phyloP scores from a whole-genome alignment of 768 basidiomycete species.

The Rhodosporidiobolus sp. region DNA sequence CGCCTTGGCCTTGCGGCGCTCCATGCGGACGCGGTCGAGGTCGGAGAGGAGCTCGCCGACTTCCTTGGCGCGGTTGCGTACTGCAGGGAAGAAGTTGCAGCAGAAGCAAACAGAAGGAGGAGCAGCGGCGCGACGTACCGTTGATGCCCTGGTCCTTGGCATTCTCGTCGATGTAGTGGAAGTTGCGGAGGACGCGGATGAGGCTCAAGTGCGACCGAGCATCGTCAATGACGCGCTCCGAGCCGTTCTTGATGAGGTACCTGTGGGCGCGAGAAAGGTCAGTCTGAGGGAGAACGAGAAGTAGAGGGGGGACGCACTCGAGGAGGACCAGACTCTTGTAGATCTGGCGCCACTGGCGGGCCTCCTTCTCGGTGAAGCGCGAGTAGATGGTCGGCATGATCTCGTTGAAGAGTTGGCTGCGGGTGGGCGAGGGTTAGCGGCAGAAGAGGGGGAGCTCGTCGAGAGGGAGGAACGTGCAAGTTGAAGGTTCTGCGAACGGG shows the following conservation, averaged over 20 bases:
- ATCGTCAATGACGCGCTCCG: slow-evolving; percentile 96
- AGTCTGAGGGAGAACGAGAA: slow-evolving; percentile 56
- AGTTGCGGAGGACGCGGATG: slow-evolving; percentile 93
- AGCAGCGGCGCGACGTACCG: slow-evolving; percentile 55
- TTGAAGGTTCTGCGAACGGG: slow-evolving; percentile 82
- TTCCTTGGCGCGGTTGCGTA: slow-evolving; percentile 90
- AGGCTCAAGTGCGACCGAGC: slow-evolving; percentile 90
- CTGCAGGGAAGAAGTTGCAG: slow-evolving; percentile 52
- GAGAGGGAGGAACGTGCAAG: slow-evolving; percentile 62
- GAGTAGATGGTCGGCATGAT: slow-evolving; percentile 97
- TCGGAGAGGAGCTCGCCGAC: slow-evolving; percentile 86
- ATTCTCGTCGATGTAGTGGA: slow-evolving; percentile 98
- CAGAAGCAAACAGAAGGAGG: background rate
- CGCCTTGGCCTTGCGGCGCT: slow-evolving; percentile 85
- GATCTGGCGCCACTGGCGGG: slow-evolving; percentile 95
- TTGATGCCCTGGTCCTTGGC: slow-evolving; percentile 98
- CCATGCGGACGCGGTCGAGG: slow-evolving; percentile 80
- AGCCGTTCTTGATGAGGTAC: slow-evolving; percentile 94
- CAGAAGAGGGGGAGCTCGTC: background rate
- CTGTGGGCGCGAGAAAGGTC: slow-evolving; percentile 53
- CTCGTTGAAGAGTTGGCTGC: slow-evolving; percentile 95
- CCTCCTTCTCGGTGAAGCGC: slow-evolving; percentile 96
- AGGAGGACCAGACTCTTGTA: slow-evolving; percentile 65
- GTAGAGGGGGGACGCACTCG: slow-evolving; percentile 1
- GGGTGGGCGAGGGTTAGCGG: background rate